Base-by-base conservation (phyloP, 441 rosid genomes). In the Populus hybrid region DNA sequence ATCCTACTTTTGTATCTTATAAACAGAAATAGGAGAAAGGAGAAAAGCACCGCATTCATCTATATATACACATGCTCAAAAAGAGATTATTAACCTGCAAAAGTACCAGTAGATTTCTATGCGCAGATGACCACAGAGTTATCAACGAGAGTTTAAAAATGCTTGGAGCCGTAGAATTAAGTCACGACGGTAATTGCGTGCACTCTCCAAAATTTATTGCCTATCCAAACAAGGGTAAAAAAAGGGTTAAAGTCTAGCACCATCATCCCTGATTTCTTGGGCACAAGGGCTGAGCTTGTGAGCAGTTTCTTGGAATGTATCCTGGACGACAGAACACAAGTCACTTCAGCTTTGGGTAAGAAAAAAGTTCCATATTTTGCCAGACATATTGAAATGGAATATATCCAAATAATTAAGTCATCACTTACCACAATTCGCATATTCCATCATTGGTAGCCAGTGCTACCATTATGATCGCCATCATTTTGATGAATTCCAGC, bases 401-500 rank as follows among this genome's bases (percentile, higher is more conserved):
- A 28, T 28, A 31, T 26, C 21, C 33, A 68, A 31, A 64, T 24
- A 75, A 67, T 21, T 18, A 42, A 63, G 59, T 36, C 0, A 56
- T 65, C 31, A 68, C 63, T 16, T 20, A 72, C 78, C 11, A 7
- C 45, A 59, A 56, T 24, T 65, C 20, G 9, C 7, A 0, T 33
- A 28, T 50, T 56, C 42, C 56, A 38, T 81, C 77, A 45, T 20
- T 77, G 76, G 72, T 66, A 21, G 18, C 20, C 42, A 29, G 71
- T 29, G 40, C 61, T 64, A 31, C 72, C 77, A 26, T 72, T 11
- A 29, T 33, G 6, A 35, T 81, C 77, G 24, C 33, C 76, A 69
- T 78, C 75, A 3, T 4, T 73, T 71, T 35, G 35, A 56, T 69
- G 70, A 53, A 26, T 35, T 36, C 53, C 59, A 40, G 45, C 78